These are phyloP conservation scores for Macrocybe sp. DNA, from an alignment of 1,284 basidiomycete genomes.

Conservation along the genomic window DNA sequence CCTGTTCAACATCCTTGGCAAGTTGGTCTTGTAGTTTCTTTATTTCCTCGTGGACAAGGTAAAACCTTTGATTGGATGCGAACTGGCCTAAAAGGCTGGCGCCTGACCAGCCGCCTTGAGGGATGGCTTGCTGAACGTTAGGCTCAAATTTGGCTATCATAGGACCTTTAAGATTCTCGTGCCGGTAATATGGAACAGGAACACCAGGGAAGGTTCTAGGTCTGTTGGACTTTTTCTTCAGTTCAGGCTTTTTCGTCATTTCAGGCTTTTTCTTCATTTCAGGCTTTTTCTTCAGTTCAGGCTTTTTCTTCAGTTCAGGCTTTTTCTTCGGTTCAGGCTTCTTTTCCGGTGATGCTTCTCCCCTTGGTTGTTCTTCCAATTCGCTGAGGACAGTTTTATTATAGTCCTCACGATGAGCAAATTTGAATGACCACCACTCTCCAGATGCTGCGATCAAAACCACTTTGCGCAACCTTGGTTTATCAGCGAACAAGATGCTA, in stretches of 20 bases:
- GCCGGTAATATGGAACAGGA: no score
- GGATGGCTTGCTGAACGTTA: neutral
- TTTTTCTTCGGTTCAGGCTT: no score
- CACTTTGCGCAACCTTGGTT: neutral
- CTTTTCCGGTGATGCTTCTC: no score
- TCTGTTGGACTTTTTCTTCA: no score
- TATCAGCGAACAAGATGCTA: neutral
- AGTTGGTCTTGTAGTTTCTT: neutral
- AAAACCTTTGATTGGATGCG: slow-evolving; percentile 1
- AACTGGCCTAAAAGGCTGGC: neutral
- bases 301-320: no score
- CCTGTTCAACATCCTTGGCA: no score
- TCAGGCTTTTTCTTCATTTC: no score
- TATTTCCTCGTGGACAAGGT: neutral
- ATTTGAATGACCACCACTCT: neutral
- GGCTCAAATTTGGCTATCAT: neutral
- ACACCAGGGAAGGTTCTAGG: no score
- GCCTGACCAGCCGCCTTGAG: neutral
- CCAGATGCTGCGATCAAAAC: neutral
- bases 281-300: no score
- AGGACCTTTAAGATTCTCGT: neutral
- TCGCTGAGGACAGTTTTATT: neutral
- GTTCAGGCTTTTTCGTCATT: no score
- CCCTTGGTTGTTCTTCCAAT: no score
- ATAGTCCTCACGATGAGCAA: neutral